Conservation (phyloP, 805 yeast species). For the Maudiozyma bulderi region DNA sequence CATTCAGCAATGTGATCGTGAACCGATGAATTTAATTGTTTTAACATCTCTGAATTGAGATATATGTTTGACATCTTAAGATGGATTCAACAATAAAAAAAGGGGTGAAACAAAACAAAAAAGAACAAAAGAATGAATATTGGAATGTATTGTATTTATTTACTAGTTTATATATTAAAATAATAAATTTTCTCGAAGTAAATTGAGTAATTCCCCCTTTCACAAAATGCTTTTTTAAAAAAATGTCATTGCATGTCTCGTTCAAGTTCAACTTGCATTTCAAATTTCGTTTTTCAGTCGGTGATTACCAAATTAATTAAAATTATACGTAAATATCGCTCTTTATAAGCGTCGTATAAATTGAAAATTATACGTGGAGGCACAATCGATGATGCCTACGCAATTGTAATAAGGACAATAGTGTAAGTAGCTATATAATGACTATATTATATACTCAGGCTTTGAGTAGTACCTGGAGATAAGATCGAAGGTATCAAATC, state of each 20-base stretch:
- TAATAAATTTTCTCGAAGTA: no score
- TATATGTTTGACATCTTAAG: conserved; percentile 16
- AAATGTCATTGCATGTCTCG: background rate
- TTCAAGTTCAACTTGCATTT: background rate
- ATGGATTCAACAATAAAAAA: background rate
- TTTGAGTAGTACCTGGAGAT: no score
- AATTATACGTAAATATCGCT: background rate
- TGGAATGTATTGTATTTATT: background rate
- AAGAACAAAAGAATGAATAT: background rate
- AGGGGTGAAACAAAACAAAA: background rate
- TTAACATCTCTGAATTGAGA: conserved; percentile 20
- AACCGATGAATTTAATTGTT: conserved; percentile 21
- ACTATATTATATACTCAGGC: no score
- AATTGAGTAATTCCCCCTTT: no score
- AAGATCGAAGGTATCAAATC: no score
- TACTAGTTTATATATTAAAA: no score
- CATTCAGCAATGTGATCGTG: conserved; percentile 49
- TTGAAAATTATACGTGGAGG: background rate
- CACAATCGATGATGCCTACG: no score
- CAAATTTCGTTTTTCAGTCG: no score
- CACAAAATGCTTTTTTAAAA: no score
- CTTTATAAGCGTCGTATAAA: background rate
- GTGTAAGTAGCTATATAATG: no score
- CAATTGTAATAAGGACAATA: no score
- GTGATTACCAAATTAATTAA: no score